Conservation (phyloP, 2,329 filamentous ascomycete species). For the Phyllosticta citribraziliensis region DNA sequence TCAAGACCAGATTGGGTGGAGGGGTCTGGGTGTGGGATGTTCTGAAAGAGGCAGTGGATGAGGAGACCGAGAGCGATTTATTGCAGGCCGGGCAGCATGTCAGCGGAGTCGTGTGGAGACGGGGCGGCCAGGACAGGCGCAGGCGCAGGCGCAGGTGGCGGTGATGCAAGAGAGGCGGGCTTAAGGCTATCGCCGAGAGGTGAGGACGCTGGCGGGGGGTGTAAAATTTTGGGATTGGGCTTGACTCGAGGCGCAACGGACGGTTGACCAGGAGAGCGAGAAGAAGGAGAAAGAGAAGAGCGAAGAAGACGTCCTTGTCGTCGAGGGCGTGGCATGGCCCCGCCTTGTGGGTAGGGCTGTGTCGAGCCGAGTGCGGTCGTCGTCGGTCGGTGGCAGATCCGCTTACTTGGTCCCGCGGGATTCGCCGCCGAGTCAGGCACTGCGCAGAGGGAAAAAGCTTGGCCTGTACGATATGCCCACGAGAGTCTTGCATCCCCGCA, state of each 20-base stretch:
- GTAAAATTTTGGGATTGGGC: not conserved
- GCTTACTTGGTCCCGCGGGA: not conserved
- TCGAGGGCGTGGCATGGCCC: not conserved
- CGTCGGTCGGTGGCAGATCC: constrained; percentile 1
- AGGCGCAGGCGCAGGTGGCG: constrained; percentile 7
- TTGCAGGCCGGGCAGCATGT: constrained; percentile 6
- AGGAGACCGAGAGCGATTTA: constrained; percentile 8
- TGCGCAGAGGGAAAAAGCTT: not conserved
- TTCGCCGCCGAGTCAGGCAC: not conserved
- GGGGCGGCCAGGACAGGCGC: constrained; percentile 6
- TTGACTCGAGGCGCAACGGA: not conserved
- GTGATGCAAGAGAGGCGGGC: constrained; percentile 10
- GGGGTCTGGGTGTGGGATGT: not conserved
- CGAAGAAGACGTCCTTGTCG: not conserved
- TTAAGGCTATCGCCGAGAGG: constrained; percentile 7
- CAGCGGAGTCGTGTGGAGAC: constrained; percentile 8
- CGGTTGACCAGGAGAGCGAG: constrained; percentile 1
- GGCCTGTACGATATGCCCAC: not conserved
- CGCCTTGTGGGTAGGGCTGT: constrained; percentile 9
- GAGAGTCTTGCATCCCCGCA: not conserved
- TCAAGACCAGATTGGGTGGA: constrained; percentile 3
- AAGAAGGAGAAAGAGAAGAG: not conserved
- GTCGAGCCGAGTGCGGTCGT: constrained; percentile 2
- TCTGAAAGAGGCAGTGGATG: not conserved
- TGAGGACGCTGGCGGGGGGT: not conserved